A percentile compares a stretch with the other conserved stretches of the same genome.
phyloP scores from a whole-genome alignment of 2,329 filamentous ascomycete species.

The Aspergillus fumigatiaffinis region DNA sequence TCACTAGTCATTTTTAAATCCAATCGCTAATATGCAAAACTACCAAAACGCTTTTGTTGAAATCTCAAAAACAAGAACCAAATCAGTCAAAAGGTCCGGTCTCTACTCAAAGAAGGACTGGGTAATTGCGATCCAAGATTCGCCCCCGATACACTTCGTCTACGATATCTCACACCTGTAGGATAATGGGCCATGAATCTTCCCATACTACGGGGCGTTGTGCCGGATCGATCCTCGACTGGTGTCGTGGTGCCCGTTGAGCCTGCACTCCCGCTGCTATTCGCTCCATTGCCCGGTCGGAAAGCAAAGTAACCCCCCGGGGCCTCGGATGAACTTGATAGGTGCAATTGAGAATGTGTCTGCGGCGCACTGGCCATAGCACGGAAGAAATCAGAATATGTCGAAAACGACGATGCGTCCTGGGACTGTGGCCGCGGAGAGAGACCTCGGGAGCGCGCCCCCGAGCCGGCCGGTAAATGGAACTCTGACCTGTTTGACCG shows the following conservation, averaged over 20 bases:
- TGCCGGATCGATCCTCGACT: conserved; percentile 15
- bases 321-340: conserved; percentile 11
- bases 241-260: conserved; percentile 14
- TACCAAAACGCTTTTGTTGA: background rate
- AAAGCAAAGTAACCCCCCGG: conserved; percentile 20
- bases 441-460: conserved; percentile 11
- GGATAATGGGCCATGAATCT: conserved; percentile 24
- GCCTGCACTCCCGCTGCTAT: conserved; percentile 14
- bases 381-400: conserved; percentile 3
- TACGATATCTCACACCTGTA: conserved; percentile 20
- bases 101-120: background rate
- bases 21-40: background rate
- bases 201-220: conserved; percentile 9
- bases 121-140: conserved; percentile 9
- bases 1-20: background rate
- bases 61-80: background rate
- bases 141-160: conserved; percentile 21
- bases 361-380: conserved; percentile 5
- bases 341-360: conserved; percentile 6
- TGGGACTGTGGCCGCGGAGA: conserved; percentile 15
- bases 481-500: conserved; percentile 16
- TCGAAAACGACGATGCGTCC: background rate
- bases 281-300: conserved; percentile 9
- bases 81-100: background rate
- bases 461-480: background rate